Conservation (phyloP, 2,329 filamentous ascomycete species). For the Colletotrichum magnum region DNA sequence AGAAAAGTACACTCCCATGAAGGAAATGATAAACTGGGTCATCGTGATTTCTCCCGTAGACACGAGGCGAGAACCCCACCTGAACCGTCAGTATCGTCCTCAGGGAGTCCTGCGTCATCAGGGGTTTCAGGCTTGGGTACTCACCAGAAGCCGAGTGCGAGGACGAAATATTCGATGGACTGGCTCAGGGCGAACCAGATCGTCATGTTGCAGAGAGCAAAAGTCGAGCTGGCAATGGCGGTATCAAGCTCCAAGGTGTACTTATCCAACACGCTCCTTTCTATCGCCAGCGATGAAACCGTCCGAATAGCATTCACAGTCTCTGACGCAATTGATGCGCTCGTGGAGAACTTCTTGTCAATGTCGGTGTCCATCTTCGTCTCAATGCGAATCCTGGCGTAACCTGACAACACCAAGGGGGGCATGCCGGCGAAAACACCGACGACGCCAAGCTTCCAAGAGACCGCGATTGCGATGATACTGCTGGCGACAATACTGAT, state of each 20-base stretch:
- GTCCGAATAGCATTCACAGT: constrained; percentile 61
- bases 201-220: constrained; percentile 19
- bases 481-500: constrained; percentile 56
- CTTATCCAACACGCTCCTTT: constrained; percentile 43
- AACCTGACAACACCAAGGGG: constrained; percentile 57
- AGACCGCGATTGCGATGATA: constrained; percentile 56
- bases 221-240: constrained; percentile 15
- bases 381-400: constrained; percentile 59
- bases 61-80: constrained; percentile 32
- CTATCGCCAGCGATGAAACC: constrained; percentile 56
- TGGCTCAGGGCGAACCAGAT: constrained; percentile 47
- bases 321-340: constrained; percentile 61
- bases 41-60: constrained; percentile 33
- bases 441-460: constrained; percentile 62
- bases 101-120: background rate
- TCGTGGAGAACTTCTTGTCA: constrained; percentile 53
- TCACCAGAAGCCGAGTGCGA: constrained; percentile 55
- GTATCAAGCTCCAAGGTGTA: constrained; percentile 52
- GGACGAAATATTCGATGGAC: constrained; percentile 49
- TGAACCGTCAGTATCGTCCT: background rate
- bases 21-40: constrained; percentile 45
- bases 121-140: background rate
- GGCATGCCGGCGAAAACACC: constrained; percentile 58
- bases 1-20: constrained; percentile 51
- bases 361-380: constrained; percentile 54